A percentile compares a stretch with the other conserved stretches of the same genome.
Conservation (phyloP, 2,329 filamentous ascomycete species). For the Neophaeococcomyces mojaviensis region DNA sequence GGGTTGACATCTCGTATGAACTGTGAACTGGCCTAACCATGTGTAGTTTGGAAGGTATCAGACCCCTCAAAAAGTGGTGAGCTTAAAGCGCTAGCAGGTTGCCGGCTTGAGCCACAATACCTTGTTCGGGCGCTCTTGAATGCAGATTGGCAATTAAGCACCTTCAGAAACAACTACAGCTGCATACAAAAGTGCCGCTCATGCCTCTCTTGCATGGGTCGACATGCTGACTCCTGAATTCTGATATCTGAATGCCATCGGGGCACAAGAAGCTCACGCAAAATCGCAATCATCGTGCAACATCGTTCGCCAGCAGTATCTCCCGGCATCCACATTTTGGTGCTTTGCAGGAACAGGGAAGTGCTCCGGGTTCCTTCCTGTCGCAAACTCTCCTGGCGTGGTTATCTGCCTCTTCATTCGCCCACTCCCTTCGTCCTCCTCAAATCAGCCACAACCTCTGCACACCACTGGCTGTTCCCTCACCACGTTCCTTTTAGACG, state of each 20-base stretch:
- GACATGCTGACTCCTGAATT: slow-evolving; percentile 2
- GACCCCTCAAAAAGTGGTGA: not conserved
- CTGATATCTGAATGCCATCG: not conserved
- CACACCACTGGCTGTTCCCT: slow-evolving; percentile 2
- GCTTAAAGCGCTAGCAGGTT: not conserved
- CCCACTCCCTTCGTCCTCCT: not conserved
- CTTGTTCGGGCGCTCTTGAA: not conserved
- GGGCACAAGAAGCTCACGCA: not conserved
- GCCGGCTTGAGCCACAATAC: not conserved
- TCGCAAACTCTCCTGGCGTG: not conserved
- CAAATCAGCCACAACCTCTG: slow-evolving; percentile 6
- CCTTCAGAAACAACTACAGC: not conserved
- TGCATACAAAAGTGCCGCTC: not conserved
- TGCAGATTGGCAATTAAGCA: not conserved
- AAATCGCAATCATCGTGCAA: not conserved
- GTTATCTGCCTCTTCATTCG: slow-evolving; percentile 2
- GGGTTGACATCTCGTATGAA: not conserved
- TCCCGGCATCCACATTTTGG: too few species aligned
- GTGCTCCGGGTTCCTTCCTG: slow-evolving; percentile 1
- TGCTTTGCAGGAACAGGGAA: not conserved
- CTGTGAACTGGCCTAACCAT: not conserved
- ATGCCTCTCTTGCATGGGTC: not conserved
- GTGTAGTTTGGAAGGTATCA: not conserved
- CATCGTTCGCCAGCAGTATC: not conserved
- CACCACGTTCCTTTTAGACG: slow-evolving; percentile 7